Base-by-base conservation (phyloP, 345 rosid species). In the Lumnitzera racemosa region DNA sequence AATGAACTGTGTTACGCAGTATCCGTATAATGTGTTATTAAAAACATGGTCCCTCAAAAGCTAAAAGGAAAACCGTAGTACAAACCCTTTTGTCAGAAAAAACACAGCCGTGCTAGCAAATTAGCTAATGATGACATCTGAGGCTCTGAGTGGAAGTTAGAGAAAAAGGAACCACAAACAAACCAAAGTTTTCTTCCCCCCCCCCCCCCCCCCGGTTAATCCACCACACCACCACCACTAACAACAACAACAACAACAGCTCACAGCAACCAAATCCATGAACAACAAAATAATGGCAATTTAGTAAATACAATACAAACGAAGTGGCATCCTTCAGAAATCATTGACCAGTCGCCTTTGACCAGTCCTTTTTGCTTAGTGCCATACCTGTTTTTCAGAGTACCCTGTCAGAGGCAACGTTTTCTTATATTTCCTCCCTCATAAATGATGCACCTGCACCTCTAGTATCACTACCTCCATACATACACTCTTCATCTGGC, bases 301-400 rank as follows among this genome's bases (percentile, higher is more conserved):
- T 47, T 66, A 2, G 80, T 78, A 63, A 68, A 47, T 66, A n/a
- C 0, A 3, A 0, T 7, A 46, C 20, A 27, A 29, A 8, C 47
- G 51, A 9, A 9, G 11, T 5, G 43, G 43, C 11, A 36, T 49
- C 57, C 57, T 41, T 69, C 56, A 66, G 62, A 72, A 69, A 64
- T 64, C 83, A 73, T 78, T 78, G 83, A 81, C 76, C 59, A 69
- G 81, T 78, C 78, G 67, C 72, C 79, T 73, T 78, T 81, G 86
- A 78, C 86, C 73, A 61, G 79, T 67, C 66, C 66, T 66, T 62
- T 61, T 61, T 61, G n/a, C 56, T 15, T 48, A 48, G 51, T 61
- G 64, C 64, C 55, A 61, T 61, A 61, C 64, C 64, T 61, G 64
- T 61, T 61, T 29, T 24, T 14, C 49, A 43, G 49, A 58, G 62